phyloP scores from a whole-genome alignment of 495 filamentous ascomycete genomes.

The Lasiosphaeria miniovina region DNA sequence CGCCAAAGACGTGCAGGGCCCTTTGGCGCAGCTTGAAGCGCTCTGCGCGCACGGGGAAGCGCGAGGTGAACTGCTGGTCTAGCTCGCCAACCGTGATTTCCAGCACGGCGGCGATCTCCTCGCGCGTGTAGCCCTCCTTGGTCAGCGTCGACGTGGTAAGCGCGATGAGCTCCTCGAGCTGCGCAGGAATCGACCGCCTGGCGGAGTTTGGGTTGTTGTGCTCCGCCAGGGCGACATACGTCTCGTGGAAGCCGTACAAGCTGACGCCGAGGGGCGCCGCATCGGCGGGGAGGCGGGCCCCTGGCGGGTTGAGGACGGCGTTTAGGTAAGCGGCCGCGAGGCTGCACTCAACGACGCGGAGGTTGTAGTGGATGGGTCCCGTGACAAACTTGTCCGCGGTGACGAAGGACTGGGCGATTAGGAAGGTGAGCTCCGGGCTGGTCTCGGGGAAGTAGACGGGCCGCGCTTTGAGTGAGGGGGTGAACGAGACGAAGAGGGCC shows the following conservation, averaged over 20 bases:
- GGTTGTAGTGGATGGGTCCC: slow-evolving; percentile 89
- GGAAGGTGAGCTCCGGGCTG: slow-evolving; percentile 78
- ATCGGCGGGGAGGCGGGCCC: slow-evolving; percentile 69
- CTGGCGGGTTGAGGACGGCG: slow-evolving; percentile 49
- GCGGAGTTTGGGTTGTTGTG: slow-evolving; percentile 26
- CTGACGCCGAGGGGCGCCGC: slow-evolving; percentile 79
- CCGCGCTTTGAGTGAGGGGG: slow-evolving; percentile 68
- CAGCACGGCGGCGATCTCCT: slow-evolving; percentile 76
- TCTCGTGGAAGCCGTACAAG: slow-evolving; percentile 80
- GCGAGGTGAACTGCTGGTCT: slow-evolving; percentile 68
- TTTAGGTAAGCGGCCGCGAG: slow-evolving; percentile 72
- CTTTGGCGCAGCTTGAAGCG: slow-evolving; percentile 85
- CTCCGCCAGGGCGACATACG: slow-evolving; percentile 65
- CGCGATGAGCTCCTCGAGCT: slow-evolving; percentile 66
- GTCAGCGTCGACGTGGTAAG: slow-evolving; percentile 61
- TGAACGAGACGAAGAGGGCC: slow-evolving; percentile 87
- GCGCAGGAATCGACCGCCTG: slow-evolving; percentile 33
- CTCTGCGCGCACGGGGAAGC: slow-evolving; percentile 83
- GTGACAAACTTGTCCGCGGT: slow-evolving; percentile 92
- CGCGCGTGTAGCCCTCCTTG: slow-evolving; percentile 80
- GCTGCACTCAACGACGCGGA: slow-evolving; percentile 92
- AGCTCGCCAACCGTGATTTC: slow-evolving; percentile 67
- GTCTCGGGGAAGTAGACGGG: slow-evolving; percentile 83
- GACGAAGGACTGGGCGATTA: slow-evolving; percentile 93
- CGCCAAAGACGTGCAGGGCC: slow-evolving; percentile 83